Percentiles rank a stretch among this genome's conserved stretches.
phyloP scores from a whole-genome alignment of 1,284 basidiomycete species.

The Ceratobasidium sp. region DNA sequence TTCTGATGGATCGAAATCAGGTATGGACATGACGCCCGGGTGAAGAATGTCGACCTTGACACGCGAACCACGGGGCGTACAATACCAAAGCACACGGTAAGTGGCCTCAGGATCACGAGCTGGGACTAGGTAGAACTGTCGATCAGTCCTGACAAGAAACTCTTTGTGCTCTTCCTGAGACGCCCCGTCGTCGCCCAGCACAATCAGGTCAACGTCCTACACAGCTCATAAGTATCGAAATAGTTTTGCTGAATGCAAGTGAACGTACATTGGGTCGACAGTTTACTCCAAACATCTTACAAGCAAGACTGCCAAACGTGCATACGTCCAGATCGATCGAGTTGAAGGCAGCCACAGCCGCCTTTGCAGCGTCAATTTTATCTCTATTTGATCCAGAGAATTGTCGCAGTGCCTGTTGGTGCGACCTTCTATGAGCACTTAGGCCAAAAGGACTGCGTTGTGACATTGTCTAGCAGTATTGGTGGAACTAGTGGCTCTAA shows the following conservation, averaged over 20 bases:
- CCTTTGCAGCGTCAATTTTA: neutral
- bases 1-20: neutral
- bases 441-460: neutral
- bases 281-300: constrained; percentile 8
- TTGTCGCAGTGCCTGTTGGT: neutral
- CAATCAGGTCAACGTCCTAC: constrained; percentile 10
- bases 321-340: neutral
- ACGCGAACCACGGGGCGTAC: neutral
- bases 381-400: constrained; percentile 9
- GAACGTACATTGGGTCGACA: constrained; percentile 7
- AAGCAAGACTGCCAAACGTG: constrained; percentile 10
- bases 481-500: neutral
- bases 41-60: constrained; percentile 27
- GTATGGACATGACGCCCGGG: constrained; percentile 18
- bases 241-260: neutral
- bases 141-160: neutral
- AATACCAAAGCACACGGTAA: constrained; percentile 11
- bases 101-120: neutral
- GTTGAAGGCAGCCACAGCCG: neutral
- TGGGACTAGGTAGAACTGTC: constrained; percentile 16
- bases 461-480: neutral
- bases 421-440: neutral
- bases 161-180: neutral
- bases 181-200: neutral
- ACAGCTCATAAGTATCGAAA: neutral